Evolutionary conservation across 2,329 filamentous ascomycete species (phyloP).

Genomic region (Pseudocercospora eumusae): DNA sequence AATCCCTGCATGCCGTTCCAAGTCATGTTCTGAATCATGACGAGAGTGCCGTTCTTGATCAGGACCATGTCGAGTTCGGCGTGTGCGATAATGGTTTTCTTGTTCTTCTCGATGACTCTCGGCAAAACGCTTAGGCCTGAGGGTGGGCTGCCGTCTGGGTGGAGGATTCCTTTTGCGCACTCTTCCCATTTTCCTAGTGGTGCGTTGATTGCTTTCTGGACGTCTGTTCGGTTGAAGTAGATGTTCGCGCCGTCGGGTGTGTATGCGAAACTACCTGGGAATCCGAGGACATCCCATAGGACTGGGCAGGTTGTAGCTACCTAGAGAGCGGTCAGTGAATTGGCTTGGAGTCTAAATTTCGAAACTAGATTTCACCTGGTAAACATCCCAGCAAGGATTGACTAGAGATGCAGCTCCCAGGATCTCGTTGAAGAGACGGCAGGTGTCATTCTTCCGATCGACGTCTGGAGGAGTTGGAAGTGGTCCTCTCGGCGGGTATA

Average conservation of each 20-base stretch:
- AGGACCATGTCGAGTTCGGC: constrained; percentile 70
- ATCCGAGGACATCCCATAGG: constrained; percentile 68
- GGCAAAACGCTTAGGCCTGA: constrained; percentile 63
- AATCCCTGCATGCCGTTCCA: constrained; percentile 74
- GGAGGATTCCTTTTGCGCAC: constrained; percentile 54
- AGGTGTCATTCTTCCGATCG: constrained; percentile 51
- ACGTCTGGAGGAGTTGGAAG: constrained; percentile 57
- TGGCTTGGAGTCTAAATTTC: background rate
- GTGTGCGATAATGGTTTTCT: constrained; percentile 73
- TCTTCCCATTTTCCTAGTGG: constrained; percentile 66
- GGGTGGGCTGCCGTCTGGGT: constrained; percentile 56
- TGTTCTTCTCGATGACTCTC: constrained; percentile 69
- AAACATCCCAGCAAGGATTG: constrained; percentile 81
- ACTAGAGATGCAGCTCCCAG: constrained; percentile 54
- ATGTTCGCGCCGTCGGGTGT: constrained; percentile 61
- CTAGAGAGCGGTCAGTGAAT: background rate
- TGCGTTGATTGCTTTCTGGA: constrained; percentile 44
- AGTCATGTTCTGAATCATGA: constrained; percentile 79
- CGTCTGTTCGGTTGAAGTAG: constrained; percentile 43
- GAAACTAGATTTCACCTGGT: constrained; percentile 56
- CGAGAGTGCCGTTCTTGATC: constrained; percentile 67
- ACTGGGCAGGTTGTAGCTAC: constrained; percentile 71
- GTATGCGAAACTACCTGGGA: constrained; percentile 67
- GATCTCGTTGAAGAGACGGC: constrained; percentile 53
- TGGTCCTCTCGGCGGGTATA: constrained; percentile 66